These are phyloP conservation scores for Pulveroboletus sp. DNA, from an alignment of 768 basidiomycete genomes.

Conservation along the genomic window DNA sequence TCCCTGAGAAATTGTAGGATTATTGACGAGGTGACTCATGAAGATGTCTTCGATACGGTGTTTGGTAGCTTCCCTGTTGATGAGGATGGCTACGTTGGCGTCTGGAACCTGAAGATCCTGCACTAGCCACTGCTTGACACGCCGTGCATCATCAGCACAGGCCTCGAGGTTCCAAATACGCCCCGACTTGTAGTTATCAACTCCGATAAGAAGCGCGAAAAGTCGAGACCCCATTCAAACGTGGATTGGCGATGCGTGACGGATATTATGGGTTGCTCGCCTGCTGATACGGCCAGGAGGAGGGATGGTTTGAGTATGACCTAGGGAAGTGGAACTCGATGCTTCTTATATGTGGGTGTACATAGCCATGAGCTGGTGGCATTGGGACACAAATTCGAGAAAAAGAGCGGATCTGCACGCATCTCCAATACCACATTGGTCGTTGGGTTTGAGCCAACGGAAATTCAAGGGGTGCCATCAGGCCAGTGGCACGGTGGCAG, in stretches of 20 bases:
- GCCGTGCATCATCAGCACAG: constrained; percentile 60
- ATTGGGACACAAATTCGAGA: neutral
- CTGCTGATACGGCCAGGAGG: constrained; percentile 2
- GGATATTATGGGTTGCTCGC: constrained; percentile 7
- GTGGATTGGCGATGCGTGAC: constrained; percentile 8
- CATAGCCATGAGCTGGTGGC: constrained; percentile 11
- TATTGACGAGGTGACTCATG: constrained; percentile 59
- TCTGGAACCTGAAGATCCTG: constrained; percentile 55
- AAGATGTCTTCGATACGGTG: constrained; percentile 57
- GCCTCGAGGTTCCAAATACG: constrained; percentile 63
- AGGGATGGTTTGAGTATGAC: constrained; percentile 11
- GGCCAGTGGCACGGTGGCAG: constrained; percentile 2
- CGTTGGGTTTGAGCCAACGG: constrained; percentile 12
- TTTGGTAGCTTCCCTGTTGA: constrained; percentile 59
- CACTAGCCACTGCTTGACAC: constrained; percentile 53
- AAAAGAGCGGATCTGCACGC: neutral
- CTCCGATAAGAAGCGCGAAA: constrained; percentile 65
- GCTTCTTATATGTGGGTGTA: constrained; percentile 17
- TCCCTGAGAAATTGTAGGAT: constrained; percentile 52
- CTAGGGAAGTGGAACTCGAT: neutral
- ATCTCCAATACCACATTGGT: constrained; percentile 4
- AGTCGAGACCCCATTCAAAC: constrained; percentile 43
- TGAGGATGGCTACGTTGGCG: constrained; percentile 52
- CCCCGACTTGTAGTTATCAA: constrained; percentile 65
- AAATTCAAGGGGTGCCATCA: constrained; percentile 17